Evolutionary conservation across 192 early-diverging fungal genomes (phyloP), one percentile per base, ranked within the genome.

Genomic region (Phlyctochytrium bullatum): DNA sequence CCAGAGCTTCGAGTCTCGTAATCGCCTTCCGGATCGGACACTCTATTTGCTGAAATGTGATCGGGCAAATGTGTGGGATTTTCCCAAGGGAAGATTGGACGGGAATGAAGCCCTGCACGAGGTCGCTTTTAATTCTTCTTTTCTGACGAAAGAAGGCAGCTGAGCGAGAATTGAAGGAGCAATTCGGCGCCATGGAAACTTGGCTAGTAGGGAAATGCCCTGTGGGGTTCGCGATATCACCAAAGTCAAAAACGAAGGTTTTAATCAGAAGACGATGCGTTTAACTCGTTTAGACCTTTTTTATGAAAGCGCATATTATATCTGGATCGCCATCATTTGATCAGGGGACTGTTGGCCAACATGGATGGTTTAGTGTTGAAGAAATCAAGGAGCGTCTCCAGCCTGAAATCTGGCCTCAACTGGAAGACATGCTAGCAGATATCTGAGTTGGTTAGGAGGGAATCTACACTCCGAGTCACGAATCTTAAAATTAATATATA

Each of bases 171-270:
- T 73, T 95, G 62, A 73, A 75, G 34, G 86, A 88, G 25, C 77
- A 80, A 40, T 90, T 88, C 72, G 93, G 92, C 57, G 73, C 80
- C 53, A 86, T 93, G 86, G 89, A 91, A 66, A 81, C 88, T 20
- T 95, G 93, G 93, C 83, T 92, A 58, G 93, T 95, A 16, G 92
- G 92, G 23, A 76, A 81, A 58, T 86, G 86, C 24, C 93, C 93
- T 2, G 83, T 93, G 36, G 90, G 90, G 3, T 84, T 90, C 66
- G 78, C 34, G 34, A 60, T 47, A 47, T 14, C 40, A 47, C 40
- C 40, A 47, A 47, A 47, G 40, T n/a, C n/a, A 47, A 20, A 6
- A 47, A 47, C 10, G 40, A 14, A 6, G 20, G 40, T 47, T 47
- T 47, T 47, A 32, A 16, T 58, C 60, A 27, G 34, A 6, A 36